A percentile compares a stretch with the other conserved stretches of the same genome.
Evolutionary conservation across 345 rosid genomes (phyloP).

Genomic region (Salix caprea): DNA sequence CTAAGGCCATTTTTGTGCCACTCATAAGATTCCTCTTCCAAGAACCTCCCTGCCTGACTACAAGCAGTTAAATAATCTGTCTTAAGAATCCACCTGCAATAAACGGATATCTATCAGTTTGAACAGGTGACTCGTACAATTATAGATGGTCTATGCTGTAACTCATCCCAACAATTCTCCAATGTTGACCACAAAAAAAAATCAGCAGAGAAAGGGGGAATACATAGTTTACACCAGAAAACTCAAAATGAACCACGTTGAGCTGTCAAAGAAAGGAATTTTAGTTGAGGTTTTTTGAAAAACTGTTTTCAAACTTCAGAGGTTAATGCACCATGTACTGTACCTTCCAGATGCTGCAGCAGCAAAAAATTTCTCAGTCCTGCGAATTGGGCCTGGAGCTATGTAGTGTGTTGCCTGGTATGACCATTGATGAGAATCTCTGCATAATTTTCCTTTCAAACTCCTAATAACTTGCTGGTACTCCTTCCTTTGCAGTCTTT

Average conservation of each 20-base stretch:
- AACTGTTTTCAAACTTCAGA: background rate
- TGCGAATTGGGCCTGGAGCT: slow-evolving; percentile 59
- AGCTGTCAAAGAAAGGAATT: background rate
- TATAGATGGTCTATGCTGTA: background rate
- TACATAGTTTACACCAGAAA: background rate
- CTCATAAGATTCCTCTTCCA: slow-evolving; percentile 80
- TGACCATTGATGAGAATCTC: slow-evolving; percentile 95
- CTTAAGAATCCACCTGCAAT: slow-evolving; percentile 91
- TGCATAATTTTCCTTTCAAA: slow-evolving; percentile 70
- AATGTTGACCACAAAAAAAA: background rate
- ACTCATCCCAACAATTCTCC: background rate
- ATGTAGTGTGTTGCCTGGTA: slow-evolving; percentile 94
- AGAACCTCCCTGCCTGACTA: slow-evolving; percentile 63
- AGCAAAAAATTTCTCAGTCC: slow-evolving; percentile 75
- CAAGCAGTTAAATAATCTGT: slow-evolving; percentile 70
- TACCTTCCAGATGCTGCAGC: slow-evolving; percentile 46
- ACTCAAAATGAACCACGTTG: background rate
- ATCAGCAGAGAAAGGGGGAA: background rate
- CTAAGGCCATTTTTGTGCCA: slow-evolving; percentile 71
- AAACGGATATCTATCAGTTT: slow-evolving; percentile 3
- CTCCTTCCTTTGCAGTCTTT: slow-evolving; percentile 61
- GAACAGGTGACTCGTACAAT: background rate
- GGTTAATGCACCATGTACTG: slow-evolving; percentile 7
- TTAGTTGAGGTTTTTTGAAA: background rate
- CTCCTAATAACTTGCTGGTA: slow-evolving; percentile 59